Percentiles rank a stretch among this genome's conserved stretches.
phyloP scores from a whole-genome alignment of 202 grass and related monocot species.

The Hordeum pubiflorum region DNA sequence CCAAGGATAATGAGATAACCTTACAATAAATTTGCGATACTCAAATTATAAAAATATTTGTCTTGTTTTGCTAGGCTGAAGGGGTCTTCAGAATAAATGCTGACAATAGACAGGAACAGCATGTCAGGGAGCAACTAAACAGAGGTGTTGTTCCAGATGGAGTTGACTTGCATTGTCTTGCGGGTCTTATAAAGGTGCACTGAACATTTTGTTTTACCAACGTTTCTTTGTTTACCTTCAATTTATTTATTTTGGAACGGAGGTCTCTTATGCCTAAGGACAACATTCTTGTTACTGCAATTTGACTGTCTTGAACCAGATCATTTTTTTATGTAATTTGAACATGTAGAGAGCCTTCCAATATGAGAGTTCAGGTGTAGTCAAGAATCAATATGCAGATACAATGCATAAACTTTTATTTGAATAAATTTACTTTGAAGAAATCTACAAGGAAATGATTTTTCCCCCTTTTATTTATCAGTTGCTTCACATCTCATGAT shows the following conservation, averaged over 20 bases:
- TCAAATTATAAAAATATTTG: conserved; percentile 13
- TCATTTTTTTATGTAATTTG: neutral
- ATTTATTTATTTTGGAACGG: neutral
- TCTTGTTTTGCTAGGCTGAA: conserved; percentile 60
- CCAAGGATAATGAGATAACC: neutral
- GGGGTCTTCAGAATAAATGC: conserved; percentile 98
- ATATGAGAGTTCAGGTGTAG: neutral
- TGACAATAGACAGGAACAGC: conserved; percentile 72
- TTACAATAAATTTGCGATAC: neutral
- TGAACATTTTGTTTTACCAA: neutral
- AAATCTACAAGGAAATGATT: neutral
- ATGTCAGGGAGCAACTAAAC: conserved; percentile 79
- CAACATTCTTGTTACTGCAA: neutral
- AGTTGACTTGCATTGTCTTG: conserved; percentile 80
- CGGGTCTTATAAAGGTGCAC: conserved; percentile 80
- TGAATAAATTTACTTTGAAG: neutral
- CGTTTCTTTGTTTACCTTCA: neutral
- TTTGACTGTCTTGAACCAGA: neutral
- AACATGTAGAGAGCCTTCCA: neutral
- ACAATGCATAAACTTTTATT: neutral
- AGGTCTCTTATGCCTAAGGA: neutral
- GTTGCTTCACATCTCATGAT: neutral
- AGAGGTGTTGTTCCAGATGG: conserved; percentile 69
- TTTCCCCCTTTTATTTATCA: neutral
- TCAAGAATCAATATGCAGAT: neutral